A percentile compares a stretch with the other conserved stretches of the same genome.
Evolutionary conservation across 495 filamentous ascomycete genomes (phyloP).

Genomic region (Talaromyces thailandensis): DNA sequence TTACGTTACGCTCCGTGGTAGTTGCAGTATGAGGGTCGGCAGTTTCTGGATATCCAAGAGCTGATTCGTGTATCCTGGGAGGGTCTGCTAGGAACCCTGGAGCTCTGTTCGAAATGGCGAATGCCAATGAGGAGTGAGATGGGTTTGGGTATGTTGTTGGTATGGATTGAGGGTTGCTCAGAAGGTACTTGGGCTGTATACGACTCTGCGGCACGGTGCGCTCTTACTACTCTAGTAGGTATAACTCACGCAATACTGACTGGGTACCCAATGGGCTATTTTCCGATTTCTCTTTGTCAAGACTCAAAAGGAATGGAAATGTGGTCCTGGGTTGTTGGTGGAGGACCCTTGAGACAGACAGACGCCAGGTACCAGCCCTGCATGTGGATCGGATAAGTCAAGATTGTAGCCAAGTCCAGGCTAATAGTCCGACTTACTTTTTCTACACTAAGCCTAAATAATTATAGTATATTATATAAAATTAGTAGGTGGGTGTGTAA

Average conservation of each 20-base stretch:
- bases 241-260: not conserved
- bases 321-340: not conserved
- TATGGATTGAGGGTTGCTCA: not conserved
- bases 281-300: not conserved
- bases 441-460: too few species aligned
- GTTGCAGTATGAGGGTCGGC: not conserved
- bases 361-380: not conserved
- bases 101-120: not conserved
- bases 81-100: not conserved
- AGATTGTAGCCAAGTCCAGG: too few species aligned
- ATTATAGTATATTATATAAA: too few species aligned
- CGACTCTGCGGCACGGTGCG: not conserved
- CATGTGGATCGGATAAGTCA: too few species aligned
- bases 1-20: not conserved
- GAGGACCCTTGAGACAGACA: not conserved
- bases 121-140: not conserved
- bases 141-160: not conserved
- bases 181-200: conserved; percentile 1
- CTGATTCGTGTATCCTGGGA: not conserved
- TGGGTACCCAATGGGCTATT: not conserved
- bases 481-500: too few species aligned
- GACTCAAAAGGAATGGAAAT: not conserved
- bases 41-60: not conserved
- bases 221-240: not conserved
- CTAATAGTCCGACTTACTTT: too few species aligned